Conservation (phyloP, 768 basidiomycete species). For the Psilocybe tampanensis region DNA sequence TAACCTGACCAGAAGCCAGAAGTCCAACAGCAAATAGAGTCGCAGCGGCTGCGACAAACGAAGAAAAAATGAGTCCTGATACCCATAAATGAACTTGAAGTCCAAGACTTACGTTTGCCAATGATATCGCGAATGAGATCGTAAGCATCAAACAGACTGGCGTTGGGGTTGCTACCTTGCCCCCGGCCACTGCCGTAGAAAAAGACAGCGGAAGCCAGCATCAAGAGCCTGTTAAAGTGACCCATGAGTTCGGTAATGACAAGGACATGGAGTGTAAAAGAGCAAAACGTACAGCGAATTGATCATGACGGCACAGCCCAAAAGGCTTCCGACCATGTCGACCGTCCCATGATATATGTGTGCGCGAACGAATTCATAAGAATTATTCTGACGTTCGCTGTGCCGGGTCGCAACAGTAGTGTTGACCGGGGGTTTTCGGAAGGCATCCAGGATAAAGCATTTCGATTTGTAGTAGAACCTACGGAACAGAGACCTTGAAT, state of each 20-base stretch:
- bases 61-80: slow-evolving; percentile 1
- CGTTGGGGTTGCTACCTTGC: slow-evolving; percentile 41
- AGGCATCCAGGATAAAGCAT: slow-evolving; percentile 32
- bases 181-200: slow-evolving; percentile 46
- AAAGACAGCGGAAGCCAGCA: slow-evolving; percentile 83
- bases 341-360: slow-evolving; percentile 69
- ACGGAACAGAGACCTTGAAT: slow-evolving; percentile 10
- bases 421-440: slow-evolving; percentile 39
- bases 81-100: background rate
- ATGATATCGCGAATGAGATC: slow-evolving; percentile 67
- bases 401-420: slow-evolving; percentile 45
- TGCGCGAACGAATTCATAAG: slow-evolving; percentile 53
- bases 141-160: slow-evolving; percentile 86
- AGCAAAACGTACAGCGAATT: slow-evolving; percentile 67
- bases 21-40: slow-evolving; percentile 89
- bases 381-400: slow-evolving; percentile 58
- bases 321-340: slow-evolving; percentile 68
- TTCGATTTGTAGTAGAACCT: slow-evolving; percentile 21
- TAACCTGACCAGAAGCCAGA: slow-evolving; percentile 77
- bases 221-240: slow-evolving; percentile 61
- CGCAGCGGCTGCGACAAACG: slow-evolving; percentile 60
- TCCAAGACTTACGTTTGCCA: slow-evolving; percentile 56
- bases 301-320: slow-evolving; percentile 87
- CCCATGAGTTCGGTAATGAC: background rate
- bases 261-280: slow-evolving; percentile 5